Percentiles rank a stretch among this genome's conserved stretches.
Evolutionary conservation across 2,329 filamentous ascomycete species (phyloP).

Genomic region (Pseudonectria foliicola): DNA sequence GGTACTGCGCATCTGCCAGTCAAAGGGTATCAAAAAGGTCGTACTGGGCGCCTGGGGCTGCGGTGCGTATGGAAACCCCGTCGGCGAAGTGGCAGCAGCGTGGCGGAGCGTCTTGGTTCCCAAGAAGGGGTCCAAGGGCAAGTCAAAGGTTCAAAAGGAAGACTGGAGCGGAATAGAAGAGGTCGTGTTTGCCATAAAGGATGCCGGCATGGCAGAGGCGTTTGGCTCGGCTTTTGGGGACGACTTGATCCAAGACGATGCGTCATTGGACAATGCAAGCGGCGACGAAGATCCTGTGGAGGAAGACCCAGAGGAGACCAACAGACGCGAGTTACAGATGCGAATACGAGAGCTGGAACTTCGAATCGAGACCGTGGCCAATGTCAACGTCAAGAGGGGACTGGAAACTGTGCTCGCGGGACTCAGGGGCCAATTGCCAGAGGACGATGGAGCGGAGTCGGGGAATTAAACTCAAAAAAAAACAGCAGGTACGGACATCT

Average conservation of each 20-base stretch:
- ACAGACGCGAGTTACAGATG: too few species aligned
- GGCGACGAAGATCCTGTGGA: not conserved
- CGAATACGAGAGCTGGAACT: too few species aligned
- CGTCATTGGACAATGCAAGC: not conserved
- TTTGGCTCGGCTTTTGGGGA: constrained; percentile 44
- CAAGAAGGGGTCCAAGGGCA: constrained; percentile 9
- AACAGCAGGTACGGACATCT: too few species aligned
- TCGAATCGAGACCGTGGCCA: too few species aligned
- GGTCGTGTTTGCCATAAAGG: constrained; percentile 52
- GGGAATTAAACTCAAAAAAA: too few species aligned
- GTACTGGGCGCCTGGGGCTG: constrained; percentile 61
- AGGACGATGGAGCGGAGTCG: too few species aligned
- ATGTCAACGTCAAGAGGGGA: too few species aligned
- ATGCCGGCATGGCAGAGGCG: constrained; percentile 41
- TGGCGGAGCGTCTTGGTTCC: constrained; percentile 35
- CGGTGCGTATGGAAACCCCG: constrained; percentile 56
- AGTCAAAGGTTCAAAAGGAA: constrained; percentile 10
- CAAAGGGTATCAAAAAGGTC: constrained; percentile 38
- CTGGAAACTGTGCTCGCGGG: too few species aligned
- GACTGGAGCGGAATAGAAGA: constrained; percentile 26
- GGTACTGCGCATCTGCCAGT: constrained; percentile 45
- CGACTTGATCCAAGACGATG: constrained; percentile 6
- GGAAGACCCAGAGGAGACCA: too few species aligned
- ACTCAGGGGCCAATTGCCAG: too few species aligned
- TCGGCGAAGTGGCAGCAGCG: constrained; percentile 47